Conservation (phyloP, 495 filamentous ascomycete species). For the Trichoderma parareesei region DNA sequence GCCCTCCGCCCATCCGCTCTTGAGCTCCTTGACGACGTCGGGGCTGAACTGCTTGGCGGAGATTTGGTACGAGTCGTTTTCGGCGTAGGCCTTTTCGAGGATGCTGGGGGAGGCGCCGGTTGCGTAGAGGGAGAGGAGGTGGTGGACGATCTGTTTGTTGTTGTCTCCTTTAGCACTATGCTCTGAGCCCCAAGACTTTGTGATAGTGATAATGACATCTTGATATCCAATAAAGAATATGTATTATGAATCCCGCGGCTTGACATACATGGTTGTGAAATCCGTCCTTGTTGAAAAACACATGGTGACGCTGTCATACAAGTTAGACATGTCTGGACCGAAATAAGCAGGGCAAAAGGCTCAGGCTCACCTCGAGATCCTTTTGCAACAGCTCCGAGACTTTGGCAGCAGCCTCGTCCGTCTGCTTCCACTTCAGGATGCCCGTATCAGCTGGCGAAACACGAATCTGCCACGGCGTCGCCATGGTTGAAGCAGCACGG, state of each 20-base stretch:
- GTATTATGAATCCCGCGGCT: not conserved
- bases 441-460: slow-evolving; percentile 51
- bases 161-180: slow-evolving; percentile 23
- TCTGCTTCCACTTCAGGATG: slow-evolving; percentile 45
- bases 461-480: slow-evolving; percentile 53
- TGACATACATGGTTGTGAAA: slow-evolving; percentile 54
- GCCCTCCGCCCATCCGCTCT: slow-evolving; percentile 30
- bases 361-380: slow-evolving; percentile 47
- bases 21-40: slow-evolving; percentile 41
- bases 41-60: slow-evolving; percentile 31
- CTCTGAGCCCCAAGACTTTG: not conserved
- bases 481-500: slow-evolving; percentile 39
- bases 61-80: slow-evolving; percentile 56
- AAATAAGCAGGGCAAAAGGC: not conserved
- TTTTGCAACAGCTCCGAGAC: slow-evolving; percentile 61
- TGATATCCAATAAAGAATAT: slow-evolving; percentile 10
- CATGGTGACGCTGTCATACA: slow-evolving; percentile 49
- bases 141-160: slow-evolving; percentile 55
- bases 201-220: not conserved
- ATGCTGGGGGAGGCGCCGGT: slow-evolving; percentile 54
- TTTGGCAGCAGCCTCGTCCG: slow-evolving; percentile 48
- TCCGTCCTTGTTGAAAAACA: slow-evolving; percentile 62
- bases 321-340: slow-evolving; percentile 6
- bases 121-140: slow-evolving; percentile 65
- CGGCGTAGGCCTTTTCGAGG: slow-evolving; percentile 50